Evolutionary conservation across 2,329 filamentous ascomycete species (phyloP).

Genomic region (Colletotrichum sp.): DNA sequence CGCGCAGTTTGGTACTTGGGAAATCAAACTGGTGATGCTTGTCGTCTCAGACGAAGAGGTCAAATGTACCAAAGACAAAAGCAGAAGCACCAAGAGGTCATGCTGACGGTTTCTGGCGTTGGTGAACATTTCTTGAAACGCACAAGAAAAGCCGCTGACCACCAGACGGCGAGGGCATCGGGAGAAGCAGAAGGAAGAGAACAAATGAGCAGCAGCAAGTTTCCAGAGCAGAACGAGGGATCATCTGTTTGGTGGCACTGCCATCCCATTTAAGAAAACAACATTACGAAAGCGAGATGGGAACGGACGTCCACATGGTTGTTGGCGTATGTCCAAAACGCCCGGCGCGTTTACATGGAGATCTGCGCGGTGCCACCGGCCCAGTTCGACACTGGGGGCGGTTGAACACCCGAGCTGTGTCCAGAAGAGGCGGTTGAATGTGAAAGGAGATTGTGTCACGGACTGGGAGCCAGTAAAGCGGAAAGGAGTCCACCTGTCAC

Average conservation of each 20-base stretch:
- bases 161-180: neutral
- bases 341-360: neutral
- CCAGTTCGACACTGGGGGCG: neutral
- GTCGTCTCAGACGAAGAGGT: neutral
- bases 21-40: neutral
- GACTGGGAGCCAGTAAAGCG: neutral
- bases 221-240: neutral
- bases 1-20: neutral
- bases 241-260: neutral
- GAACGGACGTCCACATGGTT: neutral
- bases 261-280: neutral
- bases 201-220: neutral
- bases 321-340: neutral
- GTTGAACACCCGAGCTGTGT: neutral
- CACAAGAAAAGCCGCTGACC: neutral
- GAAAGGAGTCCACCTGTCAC: neutral
- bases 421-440: neutral
- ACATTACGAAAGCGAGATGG: neutral
- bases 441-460: neutral
- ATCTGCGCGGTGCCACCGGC: neutral
- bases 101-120: neutral
- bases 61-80: neutral
- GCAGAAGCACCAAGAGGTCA: neutral
- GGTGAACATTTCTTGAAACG: neutral
- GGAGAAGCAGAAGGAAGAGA: neutral